These are phyloP conservation scores for Chrysopogon serrulatus DNA, from an alignment of 176 grass and related monocot species.

Conservation along the genomic window DNA sequence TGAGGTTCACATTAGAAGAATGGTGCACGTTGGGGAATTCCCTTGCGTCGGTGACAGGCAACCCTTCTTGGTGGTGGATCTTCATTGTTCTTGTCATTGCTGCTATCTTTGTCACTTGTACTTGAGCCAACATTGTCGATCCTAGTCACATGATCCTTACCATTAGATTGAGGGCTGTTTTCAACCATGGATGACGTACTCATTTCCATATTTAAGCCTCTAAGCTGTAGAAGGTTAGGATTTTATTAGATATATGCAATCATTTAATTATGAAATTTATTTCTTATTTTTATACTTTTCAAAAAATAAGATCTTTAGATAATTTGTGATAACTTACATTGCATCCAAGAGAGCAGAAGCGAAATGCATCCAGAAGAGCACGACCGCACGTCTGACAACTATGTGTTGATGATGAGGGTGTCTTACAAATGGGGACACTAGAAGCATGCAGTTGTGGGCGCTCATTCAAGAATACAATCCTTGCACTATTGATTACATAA, in stretches of 20 bases:
- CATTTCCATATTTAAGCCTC: neutral
- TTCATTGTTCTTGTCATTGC: neutral
- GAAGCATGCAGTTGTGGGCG: slow-evolving; percentile 22
- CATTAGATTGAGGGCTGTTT: neutral
- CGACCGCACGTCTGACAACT: slow-evolving; percentile 43
- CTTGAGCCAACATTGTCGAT: neutral
- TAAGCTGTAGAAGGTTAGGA: neutral
- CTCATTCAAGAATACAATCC: slow-evolving; percentile 58
- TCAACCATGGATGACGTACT: neutral
- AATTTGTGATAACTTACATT: slow-evolving; percentile 32
- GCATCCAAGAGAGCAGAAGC: slow-evolving; percentile 49
- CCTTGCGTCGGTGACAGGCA: slow-evolving; percentile 44
- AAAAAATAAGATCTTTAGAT: no score
- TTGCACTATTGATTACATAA: slow-evolving; percentile 70
- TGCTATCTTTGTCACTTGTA: neutral
- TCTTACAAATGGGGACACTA: neutral
- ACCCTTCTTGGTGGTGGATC: neutral
- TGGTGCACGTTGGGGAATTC: slow-evolving; percentile 56
- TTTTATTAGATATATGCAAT: neutral
- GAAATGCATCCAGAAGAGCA: slow-evolving; percentile 31
- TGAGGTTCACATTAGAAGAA: slow-evolving; percentile 22
- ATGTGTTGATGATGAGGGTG: neutral
- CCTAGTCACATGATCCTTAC: neutral
- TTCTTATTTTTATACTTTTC: neutral
- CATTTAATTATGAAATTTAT: neutral